Percentiles rank a stretch among this genome's conserved stretches.
Conservation (phyloP, 768 basidiomycete species). For the Austroboletus eburneus region DNA sequence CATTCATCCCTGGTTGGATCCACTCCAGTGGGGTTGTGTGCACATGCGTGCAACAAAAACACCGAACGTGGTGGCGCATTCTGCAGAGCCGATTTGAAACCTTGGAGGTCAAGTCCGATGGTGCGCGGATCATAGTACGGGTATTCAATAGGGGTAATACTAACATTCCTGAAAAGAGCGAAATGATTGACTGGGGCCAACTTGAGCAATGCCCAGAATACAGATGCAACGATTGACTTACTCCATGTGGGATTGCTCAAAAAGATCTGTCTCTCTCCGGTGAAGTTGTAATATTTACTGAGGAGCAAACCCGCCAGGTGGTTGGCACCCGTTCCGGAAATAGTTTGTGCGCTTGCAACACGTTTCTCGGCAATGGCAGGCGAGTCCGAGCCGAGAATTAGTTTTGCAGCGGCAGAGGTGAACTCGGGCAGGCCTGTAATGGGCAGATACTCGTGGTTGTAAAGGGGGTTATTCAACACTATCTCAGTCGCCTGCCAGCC, state of each 20-base stretch:
- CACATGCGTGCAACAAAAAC: slow-evolving; percentile 90
- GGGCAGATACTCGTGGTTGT: slow-evolving; percentile 92
- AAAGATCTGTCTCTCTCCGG: slow-evolving; percentile 64
- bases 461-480: slow-evolving; percentile 60
- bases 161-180: slow-evolving; percentile 87
- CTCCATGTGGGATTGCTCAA: slow-evolving; percentile 96
- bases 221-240: slow-evolving; percentile 33
- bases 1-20: slow-evolving; percentile 91
- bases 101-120: slow-evolving; percentile 77
- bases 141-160: slow-evolving; percentile 81
- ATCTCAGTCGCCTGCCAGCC: slow-evolving; percentile 61
- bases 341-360: slow-evolving; percentile 82
- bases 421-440: slow-evolving; percentile 86
- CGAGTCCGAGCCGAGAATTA: slow-evolving; percentile 75
- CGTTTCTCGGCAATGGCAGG: slow-evolving; percentile 67
- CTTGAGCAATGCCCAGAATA: neutral
- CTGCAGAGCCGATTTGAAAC: slow-evolving; percentile 57
- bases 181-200: slow-evolving; percentile 71
- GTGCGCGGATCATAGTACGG: slow-evolving; percentile 93
- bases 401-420: slow-evolving; percentile 72
- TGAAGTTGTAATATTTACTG: slow-evolving; percentile 71
- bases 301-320: slow-evolving; percentile 89
- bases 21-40: slow-evolving; percentile 96
- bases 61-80: slow-evolving; percentile 72
- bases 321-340: slow-evolving; percentile 95